Percentiles rank a stretch among this genome's conserved stretches.
These are phyloP conservation scores for Platanthera guangdongensis DNA, from an alignment of 106 monocot genomes.

Conservation along the genomic window DNA sequence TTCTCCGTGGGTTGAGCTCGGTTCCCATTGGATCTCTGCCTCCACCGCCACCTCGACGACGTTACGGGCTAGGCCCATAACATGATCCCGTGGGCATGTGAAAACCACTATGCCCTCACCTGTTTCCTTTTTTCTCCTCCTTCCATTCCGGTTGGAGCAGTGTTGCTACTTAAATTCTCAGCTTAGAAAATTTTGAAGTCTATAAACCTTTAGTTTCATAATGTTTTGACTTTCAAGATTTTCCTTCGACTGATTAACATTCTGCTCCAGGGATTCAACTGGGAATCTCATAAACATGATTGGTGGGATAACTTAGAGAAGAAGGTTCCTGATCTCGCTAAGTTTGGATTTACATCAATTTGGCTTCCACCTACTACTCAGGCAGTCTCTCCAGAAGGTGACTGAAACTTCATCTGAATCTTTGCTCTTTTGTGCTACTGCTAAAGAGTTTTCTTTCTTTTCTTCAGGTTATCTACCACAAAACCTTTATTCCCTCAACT, in stretches of 20 bases:
- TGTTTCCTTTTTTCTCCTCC: too few species aligned
- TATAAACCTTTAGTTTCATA: not conserved
- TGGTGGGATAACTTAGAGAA: conserved; percentile 65
- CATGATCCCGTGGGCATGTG: too few species aligned
- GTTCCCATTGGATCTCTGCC: too few species aligned
- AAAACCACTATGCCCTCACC: too few species aligned
- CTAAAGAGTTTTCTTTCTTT: not conserved
- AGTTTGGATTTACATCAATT: conserved; percentile 71
- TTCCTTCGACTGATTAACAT: not conserved
- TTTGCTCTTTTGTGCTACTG: not conserved
- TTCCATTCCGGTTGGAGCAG: not conserved
- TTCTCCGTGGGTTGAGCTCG: too few species aligned
- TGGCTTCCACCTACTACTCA: conserved; percentile 87
- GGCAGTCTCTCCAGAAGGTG: conserved; percentile 61
- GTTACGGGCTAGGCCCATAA: too few species aligned
- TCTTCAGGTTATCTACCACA: conserved; percentile 80
- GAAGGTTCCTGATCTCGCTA: conserved; percentile 44
- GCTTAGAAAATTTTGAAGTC: not conserved
- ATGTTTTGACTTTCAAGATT: not conserved
- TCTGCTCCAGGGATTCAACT: conserved; percentile 65
- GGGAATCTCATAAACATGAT: conserved; percentile 78
- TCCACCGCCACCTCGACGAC: too few species aligned
- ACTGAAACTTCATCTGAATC: not conserved
- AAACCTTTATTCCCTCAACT: conserved; percentile 66
- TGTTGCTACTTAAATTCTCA: not conserved